Conservation (phyloP, 179 eudicot genomes). For the Actinidia polygama region DNA sequence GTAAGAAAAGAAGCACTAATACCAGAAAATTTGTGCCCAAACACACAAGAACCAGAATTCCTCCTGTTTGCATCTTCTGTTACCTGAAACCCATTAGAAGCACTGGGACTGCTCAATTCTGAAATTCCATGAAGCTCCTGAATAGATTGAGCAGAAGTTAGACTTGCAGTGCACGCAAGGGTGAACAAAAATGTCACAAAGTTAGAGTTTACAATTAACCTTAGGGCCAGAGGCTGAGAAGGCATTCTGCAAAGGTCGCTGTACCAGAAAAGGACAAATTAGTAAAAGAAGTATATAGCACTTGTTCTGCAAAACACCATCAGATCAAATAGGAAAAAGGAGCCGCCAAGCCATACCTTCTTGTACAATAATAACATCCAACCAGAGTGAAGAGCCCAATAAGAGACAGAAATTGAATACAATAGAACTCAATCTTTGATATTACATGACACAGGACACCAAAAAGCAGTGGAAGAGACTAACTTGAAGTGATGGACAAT, state of each 20-base stretch:
- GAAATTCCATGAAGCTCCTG: slow-evolving; percentile 48
- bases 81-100: slow-evolving; percentile 31
- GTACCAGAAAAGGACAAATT: slow-evolving; percentile 29
- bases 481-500: background rate
- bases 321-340: background rate
- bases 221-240: slow-evolving; percentile 57
- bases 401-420: background rate
- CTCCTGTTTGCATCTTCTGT: slow-evolving; percentile 36
- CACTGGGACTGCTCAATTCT: slow-evolving; percentile 34
- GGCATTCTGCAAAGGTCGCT: slow-evolving; percentile 37
- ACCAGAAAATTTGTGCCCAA: slow-evolving; percentile 45
- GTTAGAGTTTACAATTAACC: slow-evolving; percentile 30
- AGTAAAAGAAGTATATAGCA: background rate
- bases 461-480: background rate
- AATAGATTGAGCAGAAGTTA: slow-evolving; percentile 19
- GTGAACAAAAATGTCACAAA: background rate
- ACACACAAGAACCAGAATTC: slow-evolving; percentile 33
- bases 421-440: background rate
- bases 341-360: background rate
- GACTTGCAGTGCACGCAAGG: background rate
- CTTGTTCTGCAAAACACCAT: background rate
- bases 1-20: slow-evolving; percentile 50
- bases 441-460: background rate
- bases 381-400: too few species aligned
- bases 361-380: too few species aligned